A percentile compares a stretch with the other conserved stretches of the same genome.
phyloP scores from a whole-genome alignment of 2,329 filamentous ascomycete genomes.

The Hymenotorrendiella dingleyae region DNA sequence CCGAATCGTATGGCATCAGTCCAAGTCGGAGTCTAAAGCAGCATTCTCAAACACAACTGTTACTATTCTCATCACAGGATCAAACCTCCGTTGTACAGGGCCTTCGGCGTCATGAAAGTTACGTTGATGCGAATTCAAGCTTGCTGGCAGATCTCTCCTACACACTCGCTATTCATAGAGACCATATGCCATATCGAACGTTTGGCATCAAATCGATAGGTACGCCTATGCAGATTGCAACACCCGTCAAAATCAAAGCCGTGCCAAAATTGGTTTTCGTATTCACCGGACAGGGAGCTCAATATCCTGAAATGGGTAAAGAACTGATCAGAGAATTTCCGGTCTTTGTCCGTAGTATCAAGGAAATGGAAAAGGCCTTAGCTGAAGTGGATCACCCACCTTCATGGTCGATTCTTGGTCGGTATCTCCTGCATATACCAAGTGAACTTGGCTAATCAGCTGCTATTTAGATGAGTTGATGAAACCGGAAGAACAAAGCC shows the following conservation, averaged over 20 bases:
- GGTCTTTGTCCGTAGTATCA: slow-evolving; percentile 4
- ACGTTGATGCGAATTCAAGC: too few relatives aligned
- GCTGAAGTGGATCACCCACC: slow-evolving; percentile 2
- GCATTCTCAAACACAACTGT: too few relatives aligned
- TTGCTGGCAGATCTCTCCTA: slow-evolving; percentile 9
- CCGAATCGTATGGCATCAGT: background rate
- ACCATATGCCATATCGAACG: slow-evolving; percentile 3
- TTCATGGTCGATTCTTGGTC: slow-evolving; percentile 10
- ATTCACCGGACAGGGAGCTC: slow-evolving; percentile 26
- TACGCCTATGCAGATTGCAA: background rate
- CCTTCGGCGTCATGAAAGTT: too few relatives aligned
- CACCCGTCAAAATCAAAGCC: background rate
- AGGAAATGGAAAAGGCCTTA: background rate
- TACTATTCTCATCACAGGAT: too few relatives aligned
- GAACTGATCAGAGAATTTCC: slow-evolving; percentile 10
- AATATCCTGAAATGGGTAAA: slow-evolving; percentile 17
- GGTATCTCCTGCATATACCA: background rate
- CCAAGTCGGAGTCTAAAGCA: background rate
- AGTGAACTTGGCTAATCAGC: background rate
- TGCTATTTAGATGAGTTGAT: slow-evolving; percentile 29
- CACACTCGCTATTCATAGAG: slow-evolving; percentile 3
- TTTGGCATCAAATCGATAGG: background rate
- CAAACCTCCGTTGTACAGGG: too few relatives aligned
- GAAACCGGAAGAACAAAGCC: slow-evolving; percentile 23
- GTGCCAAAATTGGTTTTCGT: slow-evolving; percentile 8